A percentile compares a stretch with the other conserved stretches of the same genome.
These are phyloP conservation scores for Ascochyta fabae DNA, from an alignment of 2,329 filamentous ascomycete genomes.

Conservation along the genomic window DNA sequence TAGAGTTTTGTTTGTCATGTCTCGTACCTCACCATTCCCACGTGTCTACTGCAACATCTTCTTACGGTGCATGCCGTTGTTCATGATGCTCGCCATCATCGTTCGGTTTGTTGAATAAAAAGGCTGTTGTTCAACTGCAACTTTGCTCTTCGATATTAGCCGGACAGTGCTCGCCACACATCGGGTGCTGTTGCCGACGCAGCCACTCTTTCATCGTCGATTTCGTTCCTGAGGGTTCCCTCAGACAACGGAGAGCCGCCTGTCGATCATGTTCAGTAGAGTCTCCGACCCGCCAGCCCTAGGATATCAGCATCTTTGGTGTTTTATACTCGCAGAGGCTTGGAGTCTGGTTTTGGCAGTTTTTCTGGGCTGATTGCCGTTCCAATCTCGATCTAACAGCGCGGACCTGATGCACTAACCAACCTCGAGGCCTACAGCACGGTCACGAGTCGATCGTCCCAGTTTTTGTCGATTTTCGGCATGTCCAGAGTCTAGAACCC, in stretches of 20 bases:
- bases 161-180: not conserved
- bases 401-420: conserved; percentile 13
- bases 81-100: not conserved
- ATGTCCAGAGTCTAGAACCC: conserved; percentile 8
- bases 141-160: not conserved
- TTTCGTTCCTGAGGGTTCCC: not conserved
- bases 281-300: conserved; percentile 2
- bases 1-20: not conserved
- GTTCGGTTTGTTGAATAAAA: not conserved
- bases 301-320: not conserved
- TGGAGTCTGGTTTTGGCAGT: conserved; percentile 1
- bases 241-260: not conserved
- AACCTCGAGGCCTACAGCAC: not conserved
- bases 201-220: not conserved
- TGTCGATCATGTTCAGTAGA: conserved; percentile 7
- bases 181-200: not conserved
- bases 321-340: not conserved
- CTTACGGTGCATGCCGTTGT: not conserved
- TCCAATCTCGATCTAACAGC: conserved; percentile 15
- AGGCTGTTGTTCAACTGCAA: not conserved
- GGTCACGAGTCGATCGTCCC: conserved; percentile 14
- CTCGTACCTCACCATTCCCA: not conserved
- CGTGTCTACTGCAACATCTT: not conserved
- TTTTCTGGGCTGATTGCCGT: conserved; percentile 1
- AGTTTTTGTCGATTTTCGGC: conserved; percentile 7